Evolutionary conservation across 768 basidiomycete species (phyloP).

Genomic region (Boletus sp.): DNA sequence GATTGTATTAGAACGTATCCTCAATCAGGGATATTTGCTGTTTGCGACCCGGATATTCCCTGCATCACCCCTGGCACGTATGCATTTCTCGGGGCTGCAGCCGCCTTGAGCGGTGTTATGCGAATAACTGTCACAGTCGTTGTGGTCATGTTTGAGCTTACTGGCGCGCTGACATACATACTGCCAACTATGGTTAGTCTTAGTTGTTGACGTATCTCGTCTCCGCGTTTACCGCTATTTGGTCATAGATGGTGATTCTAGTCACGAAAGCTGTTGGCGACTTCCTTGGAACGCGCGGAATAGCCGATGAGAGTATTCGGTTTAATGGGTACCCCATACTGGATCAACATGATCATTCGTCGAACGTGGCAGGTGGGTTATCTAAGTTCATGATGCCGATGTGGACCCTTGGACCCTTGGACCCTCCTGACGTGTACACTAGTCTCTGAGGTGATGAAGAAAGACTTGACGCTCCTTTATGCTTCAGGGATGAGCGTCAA

Average conservation of each 20-base stretch:
- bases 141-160: constrained; percentile 99
- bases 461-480: constrained; percentile 68
- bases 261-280: constrained; percentile 98
- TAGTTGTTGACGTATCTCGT: constrained; percentile 2
- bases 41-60: constrained; percentile 87
- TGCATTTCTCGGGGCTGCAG: constrained; percentile 95
- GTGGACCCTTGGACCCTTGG: constrained; percentile 1
- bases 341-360: constrained; percentile 92
- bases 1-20: constrained; percentile 64
- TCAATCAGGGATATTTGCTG: constrained; percentile 81
- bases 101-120: constrained; percentile 94
- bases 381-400: background rate
- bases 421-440: constrained; percentile 5
- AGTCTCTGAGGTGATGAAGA: constrained; percentile 92
- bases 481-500: constrained; percentile 73
- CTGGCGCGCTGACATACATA: constrained; percentile 95
- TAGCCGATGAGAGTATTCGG: constrained; percentile 94
- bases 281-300: constrained; percentile 87
- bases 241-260: constrained; percentile 81
- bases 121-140: constrained; percentile 97
- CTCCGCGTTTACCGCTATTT: constrained; percentile 8
- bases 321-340: constrained; percentile 98
- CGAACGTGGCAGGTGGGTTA: constrained; percentile 80
- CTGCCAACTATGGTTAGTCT: constrained; percentile 89
- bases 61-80: constrained; percentile 99